Evolutionary conservation across 768 basidiomycete genomes (phyloP).

Genomic region (Amyloporia xantha): DNA sequence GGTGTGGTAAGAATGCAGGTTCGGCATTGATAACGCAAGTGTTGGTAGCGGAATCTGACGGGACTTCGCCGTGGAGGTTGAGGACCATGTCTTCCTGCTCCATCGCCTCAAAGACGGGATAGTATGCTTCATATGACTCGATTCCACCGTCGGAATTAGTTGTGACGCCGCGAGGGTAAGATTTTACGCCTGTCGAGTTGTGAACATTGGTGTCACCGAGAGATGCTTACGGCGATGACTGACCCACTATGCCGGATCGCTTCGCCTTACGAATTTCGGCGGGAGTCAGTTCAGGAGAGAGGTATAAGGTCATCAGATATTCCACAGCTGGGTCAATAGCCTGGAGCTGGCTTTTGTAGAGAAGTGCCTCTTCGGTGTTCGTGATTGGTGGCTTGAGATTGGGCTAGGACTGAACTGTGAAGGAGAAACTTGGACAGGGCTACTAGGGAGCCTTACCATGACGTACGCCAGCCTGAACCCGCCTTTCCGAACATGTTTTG

Average conservation of each 20-base stretch:
- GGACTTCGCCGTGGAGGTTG: conserved; percentile 95
- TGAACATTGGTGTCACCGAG: background rate
- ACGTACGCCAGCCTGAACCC: conserved; percentile 93
- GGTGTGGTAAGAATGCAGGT: conserved; percentile 79
- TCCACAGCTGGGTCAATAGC: conserved; percentile 69
- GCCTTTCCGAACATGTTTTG: conserved; percentile 83
- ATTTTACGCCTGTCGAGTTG: conserved; percentile 65
- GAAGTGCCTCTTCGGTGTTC: conserved; percentile 69
- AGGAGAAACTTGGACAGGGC: conserved; percentile 4
- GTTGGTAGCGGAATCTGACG: conserved; percentile 77
- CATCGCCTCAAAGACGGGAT: conserved; percentile 91
- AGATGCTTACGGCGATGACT: conserved; percentile 2
- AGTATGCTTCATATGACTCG: conserved; percentile 91
- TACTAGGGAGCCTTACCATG: conserved; percentile 56
- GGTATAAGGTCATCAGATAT: conserved; percentile 94
- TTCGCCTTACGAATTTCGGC: conserved; percentile 88
- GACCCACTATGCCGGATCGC: conserved; percentile 68
- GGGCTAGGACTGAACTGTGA: conserved; percentile 46
- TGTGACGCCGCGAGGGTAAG: conserved; percentile 95
- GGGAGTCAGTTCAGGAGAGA: conserved; percentile 86
- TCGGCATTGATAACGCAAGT: conserved; percentile 94
- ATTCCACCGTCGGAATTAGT: conserved; percentile 96
- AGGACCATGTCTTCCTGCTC: conserved; percentile 90
- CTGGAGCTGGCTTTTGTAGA: conserved; percentile 73
- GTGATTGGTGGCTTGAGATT: conserved; percentile 89